Evolutionary conservation across 371 early-diverging fungal genomes (phyloP).

Genomic region (Paraphysoderma sedebokerense): DNA sequence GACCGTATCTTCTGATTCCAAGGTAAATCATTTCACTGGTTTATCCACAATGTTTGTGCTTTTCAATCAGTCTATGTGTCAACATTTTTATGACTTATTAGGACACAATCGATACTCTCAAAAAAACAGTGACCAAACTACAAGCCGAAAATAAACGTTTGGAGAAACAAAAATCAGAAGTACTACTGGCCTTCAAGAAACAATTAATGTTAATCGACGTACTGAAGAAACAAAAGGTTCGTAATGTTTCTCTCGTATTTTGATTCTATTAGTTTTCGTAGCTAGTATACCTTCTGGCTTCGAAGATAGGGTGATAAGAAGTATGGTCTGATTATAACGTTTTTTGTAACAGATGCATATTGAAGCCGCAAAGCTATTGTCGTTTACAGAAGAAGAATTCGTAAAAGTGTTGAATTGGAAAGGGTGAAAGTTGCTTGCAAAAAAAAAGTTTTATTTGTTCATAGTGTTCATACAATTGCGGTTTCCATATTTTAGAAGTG

Average conservation of each 20-base stretch:
- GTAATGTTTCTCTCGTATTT: neutral
- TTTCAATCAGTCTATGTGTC: neutral
- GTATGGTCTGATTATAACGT: neutral
- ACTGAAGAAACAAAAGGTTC: conserved; percentile 24
- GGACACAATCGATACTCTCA: conserved; percentile 17
- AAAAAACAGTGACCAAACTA: conserved; percentile 12
- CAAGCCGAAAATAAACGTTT: conserved; percentile 18
- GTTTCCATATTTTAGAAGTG: too few relatives aligned
- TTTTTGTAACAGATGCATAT: conserved; percentile 19
- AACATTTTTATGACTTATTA: too few relatives aligned
- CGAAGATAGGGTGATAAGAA: neutral
- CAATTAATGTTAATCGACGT: conserved; percentile 23
- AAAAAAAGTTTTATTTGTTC: too few relatives aligned
- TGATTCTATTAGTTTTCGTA: neutral
- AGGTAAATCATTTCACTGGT: too few relatives aligned
- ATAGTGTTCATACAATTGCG: too few relatives aligned
- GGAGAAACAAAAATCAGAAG: conserved; percentile 20
- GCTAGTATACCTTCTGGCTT: neutral
- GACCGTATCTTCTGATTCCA: conserved; percentile 8
- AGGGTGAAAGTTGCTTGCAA: too few relatives aligned
- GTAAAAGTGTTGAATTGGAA: conserved; percentile 16
- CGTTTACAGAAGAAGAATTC: conserved; percentile 31
- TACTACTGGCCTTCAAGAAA: conserved; percentile 23
- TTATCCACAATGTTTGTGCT: conserved; percentile 11
- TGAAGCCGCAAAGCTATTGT: conserved; percentile 23